Percentiles rank a stretch among this genome's conserved stretches.
These are phyloP conservation scores for Cyclocybe cylindracea DNA, from an alignment of 768 basidiomycete genomes.

Conservation along the genomic window DNA sequence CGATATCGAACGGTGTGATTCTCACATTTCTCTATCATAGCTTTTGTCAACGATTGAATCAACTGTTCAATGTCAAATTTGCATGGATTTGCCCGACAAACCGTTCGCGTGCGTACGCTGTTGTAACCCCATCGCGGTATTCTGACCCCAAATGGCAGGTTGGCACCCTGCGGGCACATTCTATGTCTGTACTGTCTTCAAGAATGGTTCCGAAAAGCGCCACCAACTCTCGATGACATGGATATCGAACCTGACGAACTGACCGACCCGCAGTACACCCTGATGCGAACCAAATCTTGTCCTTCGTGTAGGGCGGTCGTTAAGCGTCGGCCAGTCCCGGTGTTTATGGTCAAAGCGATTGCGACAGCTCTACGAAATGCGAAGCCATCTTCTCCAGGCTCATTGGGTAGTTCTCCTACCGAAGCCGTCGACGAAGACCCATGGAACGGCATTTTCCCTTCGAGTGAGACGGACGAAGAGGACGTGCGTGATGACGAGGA, in stretches of 20 bases:
- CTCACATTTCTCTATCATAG: constrained; percentile 28
- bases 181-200: constrained; percentile 72
- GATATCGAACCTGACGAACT: constrained; percentile 37
- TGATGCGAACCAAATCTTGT: constrained; percentile 68
- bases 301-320: constrained; percentile 69
- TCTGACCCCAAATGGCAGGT: constrained; percentile 31
- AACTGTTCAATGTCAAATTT: constrained; percentile 73
- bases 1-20: neutral
- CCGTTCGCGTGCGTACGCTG: constrained; percentile 61
- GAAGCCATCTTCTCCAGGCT: constrained; percentile 24
- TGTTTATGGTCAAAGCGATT: constrained; percentile 69
- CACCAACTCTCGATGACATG: constrained; percentile 44
- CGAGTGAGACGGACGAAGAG: constrained; percentile 42
- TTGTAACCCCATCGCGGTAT: neutral
- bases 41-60: constrained; percentile 56
- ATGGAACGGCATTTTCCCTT: constrained; percentile 70
- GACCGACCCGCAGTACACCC: constrained; percentile 43
- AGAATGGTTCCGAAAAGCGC: constrained; percentile 77
- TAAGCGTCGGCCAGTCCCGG: constrained; percentile 59
- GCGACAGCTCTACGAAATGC: constrained; percentile 47
- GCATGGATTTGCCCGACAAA: constrained; percentile 65
- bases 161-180: constrained; percentile 79
- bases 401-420: constrained; percentile 19
- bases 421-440: constrained; percentile 51
- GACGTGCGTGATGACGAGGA: constrained; percentile 6